Conservation (phyloP, 208 protist genomes). For the Pavlovales sp. region DNA sequence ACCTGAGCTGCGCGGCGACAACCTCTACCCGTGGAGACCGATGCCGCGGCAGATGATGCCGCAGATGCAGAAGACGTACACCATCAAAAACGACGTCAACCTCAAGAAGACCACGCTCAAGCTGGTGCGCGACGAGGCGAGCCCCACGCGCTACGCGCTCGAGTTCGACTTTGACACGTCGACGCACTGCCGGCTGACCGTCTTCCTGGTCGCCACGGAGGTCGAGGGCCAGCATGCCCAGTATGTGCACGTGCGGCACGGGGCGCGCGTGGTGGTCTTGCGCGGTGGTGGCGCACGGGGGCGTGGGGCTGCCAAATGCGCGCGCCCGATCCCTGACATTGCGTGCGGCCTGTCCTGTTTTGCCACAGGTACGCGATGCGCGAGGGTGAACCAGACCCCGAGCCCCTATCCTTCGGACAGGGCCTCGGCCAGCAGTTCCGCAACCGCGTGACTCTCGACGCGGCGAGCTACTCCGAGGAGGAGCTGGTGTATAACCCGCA, state of each 20-base stretch:
- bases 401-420: not conserved
- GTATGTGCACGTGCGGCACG: not conserved
- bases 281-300: no score
- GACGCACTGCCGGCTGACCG: conserved; percentile 34
- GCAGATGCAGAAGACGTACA: conserved; percentile 45
- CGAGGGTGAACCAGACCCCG: not conserved
- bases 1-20: not conserved
- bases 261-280: no score
- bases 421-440: conserved; percentile 8
- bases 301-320: no score
- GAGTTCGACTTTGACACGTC: conserved; percentile 53
- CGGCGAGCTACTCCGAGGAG: not conserved
- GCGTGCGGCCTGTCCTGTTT: no score
- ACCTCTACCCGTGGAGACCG: not conserved
- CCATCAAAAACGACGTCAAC: conserved; percentile 59
- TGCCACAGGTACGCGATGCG: not conserved
- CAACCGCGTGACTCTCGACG: not conserved
- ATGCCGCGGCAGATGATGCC: conserved; percentile 10
- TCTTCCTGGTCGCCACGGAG: conserved; percentile 22
- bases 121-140: not conserved
- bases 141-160: not conserved
- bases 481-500: not conserved
- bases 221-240: not conserved
- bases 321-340: no score
- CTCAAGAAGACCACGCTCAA: conserved; percentile 46